Conservation (phyloP, 169 alveolate genomes). For the Eimeria falciformis region DNA sequence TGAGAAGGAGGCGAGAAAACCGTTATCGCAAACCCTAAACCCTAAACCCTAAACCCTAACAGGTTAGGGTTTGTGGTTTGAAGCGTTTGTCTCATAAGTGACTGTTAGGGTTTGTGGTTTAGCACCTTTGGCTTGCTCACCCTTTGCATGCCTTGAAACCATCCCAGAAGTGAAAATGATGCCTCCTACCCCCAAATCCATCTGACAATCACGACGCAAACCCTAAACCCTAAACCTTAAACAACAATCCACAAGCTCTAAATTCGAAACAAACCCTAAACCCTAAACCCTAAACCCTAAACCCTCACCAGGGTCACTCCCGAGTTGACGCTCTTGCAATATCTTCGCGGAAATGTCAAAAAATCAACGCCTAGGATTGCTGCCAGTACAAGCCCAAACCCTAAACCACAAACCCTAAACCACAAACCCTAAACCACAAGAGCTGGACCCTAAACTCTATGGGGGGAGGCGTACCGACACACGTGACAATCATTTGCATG, state of each 20-base stretch:
- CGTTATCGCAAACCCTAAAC: no score
- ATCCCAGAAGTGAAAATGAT: conserved; percentile 66
- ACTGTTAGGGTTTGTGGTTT: no score
- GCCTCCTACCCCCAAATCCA: conserved; percentile 67
- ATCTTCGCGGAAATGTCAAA: conserved; percentile 48
- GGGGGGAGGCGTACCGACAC: conserved; percentile 48
- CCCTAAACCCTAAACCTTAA: not conserved
- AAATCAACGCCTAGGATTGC: conserved; percentile 62
- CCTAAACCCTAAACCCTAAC: no score
- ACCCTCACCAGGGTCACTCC: conserved; percentile 67
- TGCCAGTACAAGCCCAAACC: not conserved
- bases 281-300: not conserved
- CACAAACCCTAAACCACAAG: not conserved
- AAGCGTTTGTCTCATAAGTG: no score
- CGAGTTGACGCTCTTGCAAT: conserved; percentile 62
- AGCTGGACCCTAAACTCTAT: not conserved
- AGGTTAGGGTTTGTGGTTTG: no score
- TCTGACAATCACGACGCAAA: conserved; percentile 6
- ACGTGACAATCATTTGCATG: conserved; percentile 67
- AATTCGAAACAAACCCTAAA: not conserved
- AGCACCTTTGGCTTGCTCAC: not conserved
- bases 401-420: not conserved
- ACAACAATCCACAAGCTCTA: not conserved
- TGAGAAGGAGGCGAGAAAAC: no score
- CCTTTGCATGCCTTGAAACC: conserved; percentile 49